Percentiles rank a stretch among this genome's conserved stretches.
phyloP scores from a whole-genome alignment of 106 monocot genomes.

The Amphibolis antarctica region DNA sequence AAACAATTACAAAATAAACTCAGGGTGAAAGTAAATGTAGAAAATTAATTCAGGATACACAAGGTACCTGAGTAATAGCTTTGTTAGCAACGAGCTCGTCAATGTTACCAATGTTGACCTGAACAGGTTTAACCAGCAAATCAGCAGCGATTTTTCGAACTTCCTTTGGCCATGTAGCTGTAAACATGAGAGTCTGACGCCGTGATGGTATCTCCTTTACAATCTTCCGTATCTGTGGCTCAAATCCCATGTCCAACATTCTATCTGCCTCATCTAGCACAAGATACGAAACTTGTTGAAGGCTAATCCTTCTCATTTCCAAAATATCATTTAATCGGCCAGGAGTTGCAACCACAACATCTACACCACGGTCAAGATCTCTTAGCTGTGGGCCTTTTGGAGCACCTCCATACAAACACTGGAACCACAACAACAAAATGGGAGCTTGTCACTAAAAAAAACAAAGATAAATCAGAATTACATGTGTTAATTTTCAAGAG shows the following conservation, averaged over 20 bases:
- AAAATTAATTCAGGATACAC: background rate
- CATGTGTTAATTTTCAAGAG: background rate
- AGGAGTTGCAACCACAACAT: slow-evolving; percentile 91
- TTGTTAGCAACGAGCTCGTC: slow-evolving; percentile 93
- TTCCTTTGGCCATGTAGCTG: slow-evolving; percentile 85
- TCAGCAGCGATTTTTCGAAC: slow-evolving; percentile 71
- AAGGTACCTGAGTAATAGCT: slow-evolving; percentile 75
- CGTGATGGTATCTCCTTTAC: slow-evolving; percentile 51
- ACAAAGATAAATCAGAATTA: background rate
- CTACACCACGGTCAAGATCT: slow-evolving; percentile 77
- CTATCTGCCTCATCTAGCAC: slow-evolving; percentile 87
- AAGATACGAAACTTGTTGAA: slow-evolving; percentile 62
- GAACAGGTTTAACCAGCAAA: slow-evolving; percentile 49
- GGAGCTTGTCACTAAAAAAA: background rate
- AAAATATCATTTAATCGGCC: slow-evolving; percentile 80
- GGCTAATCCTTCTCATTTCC: slow-evolving; percentile 65
- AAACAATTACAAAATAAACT: background rate
- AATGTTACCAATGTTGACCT: slow-evolving; percentile 68
- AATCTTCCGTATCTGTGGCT: slow-evolving; percentile 84
- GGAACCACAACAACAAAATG: background rate
- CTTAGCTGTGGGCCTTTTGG: slow-evolving; percentile 86
- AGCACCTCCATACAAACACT: slow-evolving; percentile 97
- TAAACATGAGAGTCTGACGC: slow-evolving; percentile 86
- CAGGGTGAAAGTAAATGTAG: background rate
- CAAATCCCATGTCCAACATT: slow-evolving; percentile 92